Evolutionary conservation across 1,284 basidiomycete genomes (phyloP).

Genomic region (Leccinum griseonigrum): DNA sequence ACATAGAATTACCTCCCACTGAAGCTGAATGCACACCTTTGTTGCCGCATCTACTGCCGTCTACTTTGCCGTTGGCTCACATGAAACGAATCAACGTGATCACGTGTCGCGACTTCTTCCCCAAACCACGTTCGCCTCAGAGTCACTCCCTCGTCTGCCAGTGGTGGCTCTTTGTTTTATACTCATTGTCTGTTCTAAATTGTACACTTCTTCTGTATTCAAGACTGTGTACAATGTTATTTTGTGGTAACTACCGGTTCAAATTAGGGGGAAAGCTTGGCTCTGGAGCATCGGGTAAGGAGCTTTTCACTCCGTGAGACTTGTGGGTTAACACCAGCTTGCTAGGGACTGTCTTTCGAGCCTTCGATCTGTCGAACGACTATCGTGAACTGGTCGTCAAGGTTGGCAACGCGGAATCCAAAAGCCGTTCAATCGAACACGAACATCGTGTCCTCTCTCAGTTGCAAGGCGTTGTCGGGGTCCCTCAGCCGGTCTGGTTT

Average conservation of each 20-base stretch:
- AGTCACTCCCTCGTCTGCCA: no score
- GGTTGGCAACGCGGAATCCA: not conserved
- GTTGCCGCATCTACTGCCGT: no score
- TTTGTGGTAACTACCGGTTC: not conserved
- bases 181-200: not conserved
- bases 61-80: no score
- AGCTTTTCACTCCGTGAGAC: not conserved
- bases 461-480: not conserved
- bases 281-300: not conserved
- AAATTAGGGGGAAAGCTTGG: not conserved
- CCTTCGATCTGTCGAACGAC: not conserved
- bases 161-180: not conserved
- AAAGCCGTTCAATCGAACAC: not conserved
- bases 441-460: not conserved
- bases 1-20: not conserved
- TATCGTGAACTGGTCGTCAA: not conserved
- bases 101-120: no score
- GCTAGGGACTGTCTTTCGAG: not conserved
- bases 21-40: no score
- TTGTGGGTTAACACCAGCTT: not conserved
- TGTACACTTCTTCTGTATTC: not conserved
- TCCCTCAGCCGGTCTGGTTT: not conserved
- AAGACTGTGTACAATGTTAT: not conserved
- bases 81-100: no score
- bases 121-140: no score